Percentiles rank a stretch among this genome's conserved stretches.
Evolutionary conservation across 2,329 filamentous ascomycete species (phyloP).

Genomic region (Cytospora piceae): DNA sequence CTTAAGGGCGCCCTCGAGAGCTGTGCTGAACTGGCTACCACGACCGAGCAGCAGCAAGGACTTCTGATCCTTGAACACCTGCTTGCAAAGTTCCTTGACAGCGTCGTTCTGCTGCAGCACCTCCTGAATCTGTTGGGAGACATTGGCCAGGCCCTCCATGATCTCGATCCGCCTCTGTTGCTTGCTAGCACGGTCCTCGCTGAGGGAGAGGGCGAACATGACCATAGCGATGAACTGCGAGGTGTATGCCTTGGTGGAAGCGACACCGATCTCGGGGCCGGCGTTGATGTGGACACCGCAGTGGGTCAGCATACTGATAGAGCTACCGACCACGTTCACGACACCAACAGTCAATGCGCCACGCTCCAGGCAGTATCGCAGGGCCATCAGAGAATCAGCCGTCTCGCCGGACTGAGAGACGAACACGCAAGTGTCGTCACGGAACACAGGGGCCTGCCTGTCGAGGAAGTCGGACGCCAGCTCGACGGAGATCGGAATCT

Average conservation of each 20-base stretch:
- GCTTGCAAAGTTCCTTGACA: conserved; percentile 92
- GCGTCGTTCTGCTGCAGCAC: conserved; percentile 88
- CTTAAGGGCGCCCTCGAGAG: conserved; percentile 95
- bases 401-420: conserved; percentile 99
- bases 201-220: conserved; percentile 97
- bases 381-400: conserved; percentile 93
- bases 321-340: conserved; percentile 97
- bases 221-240: conserved; percentile 99
- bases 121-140: conserved; percentile 90
- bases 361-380: conserved; percentile 97
- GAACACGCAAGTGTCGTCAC: conserved; percentile 98
- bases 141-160: conserved; percentile 85
- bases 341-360: conserved; percentile 97
- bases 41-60: conserved; percentile 89
- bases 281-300: conserved; percentile 99
- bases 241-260: conserved; percentile 98
- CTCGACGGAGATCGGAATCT: conserved; percentile 97
- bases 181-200: conserved; percentile 96
- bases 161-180: conserved; percentile 90
- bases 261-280: conserved; percentile 97
- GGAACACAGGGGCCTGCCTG: conserved; percentile 95
- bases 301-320: conserved; percentile 97
- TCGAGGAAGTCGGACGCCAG: conserved; percentile 98
- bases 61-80: conserved; percentile 97
- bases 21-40: conserved; percentile 95